phyloP scores from a whole-genome alignment of 257 asterid genomes.

The Paulownia fortunei region DNA sequence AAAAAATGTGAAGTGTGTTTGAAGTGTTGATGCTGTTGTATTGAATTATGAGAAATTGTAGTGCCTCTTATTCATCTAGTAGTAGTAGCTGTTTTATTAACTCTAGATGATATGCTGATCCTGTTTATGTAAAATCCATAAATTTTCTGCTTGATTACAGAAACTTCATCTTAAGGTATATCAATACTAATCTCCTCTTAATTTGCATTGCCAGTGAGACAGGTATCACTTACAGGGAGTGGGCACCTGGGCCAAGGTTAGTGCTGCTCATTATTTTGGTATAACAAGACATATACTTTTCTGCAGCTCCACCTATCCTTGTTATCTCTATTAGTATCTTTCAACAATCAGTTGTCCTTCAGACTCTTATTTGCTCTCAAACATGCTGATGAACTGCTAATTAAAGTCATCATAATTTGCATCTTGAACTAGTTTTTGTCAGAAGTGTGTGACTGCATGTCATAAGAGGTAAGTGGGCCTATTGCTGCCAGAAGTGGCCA shows the following conservation, averaged over 20 bases:
- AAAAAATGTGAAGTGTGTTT: constrained; percentile 19
- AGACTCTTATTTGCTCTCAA: constrained; percentile 14
- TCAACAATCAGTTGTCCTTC: background rate
- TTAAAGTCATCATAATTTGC: constrained; percentile 14
- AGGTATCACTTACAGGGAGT: constrained; percentile 95
- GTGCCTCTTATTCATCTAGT: constrained; percentile 12
- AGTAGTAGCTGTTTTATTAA: background rate
- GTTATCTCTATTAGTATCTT: background rate
- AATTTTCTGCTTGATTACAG: constrained; percentile 20
- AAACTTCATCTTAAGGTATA: constrained; percentile 12
- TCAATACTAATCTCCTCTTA: constrained; percentile 31
- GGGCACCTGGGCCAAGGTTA: constrained; percentile 99
- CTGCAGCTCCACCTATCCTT: background rate
- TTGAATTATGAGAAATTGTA: constrained; percentile 7
- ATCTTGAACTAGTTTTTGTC: background rate
- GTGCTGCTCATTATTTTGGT: constrained; percentile 35
- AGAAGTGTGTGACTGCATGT: background rate
- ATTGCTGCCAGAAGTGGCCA: constrained; percentile 14
- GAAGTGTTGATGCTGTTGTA: constrained; percentile 10
- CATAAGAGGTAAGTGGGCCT: constrained; percentile 13
- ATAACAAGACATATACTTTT: constrained; percentile 12
- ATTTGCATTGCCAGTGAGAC: constrained; percentile 71
- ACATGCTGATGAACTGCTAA: constrained; percentile 27
- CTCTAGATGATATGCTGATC: constrained; percentile 7
- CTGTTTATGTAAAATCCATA: constrained; percentile 10